phyloP scores from a whole-genome alignment of 768 basidiomycete species.

The Cystofilobasidium bisporidii region DNA sequence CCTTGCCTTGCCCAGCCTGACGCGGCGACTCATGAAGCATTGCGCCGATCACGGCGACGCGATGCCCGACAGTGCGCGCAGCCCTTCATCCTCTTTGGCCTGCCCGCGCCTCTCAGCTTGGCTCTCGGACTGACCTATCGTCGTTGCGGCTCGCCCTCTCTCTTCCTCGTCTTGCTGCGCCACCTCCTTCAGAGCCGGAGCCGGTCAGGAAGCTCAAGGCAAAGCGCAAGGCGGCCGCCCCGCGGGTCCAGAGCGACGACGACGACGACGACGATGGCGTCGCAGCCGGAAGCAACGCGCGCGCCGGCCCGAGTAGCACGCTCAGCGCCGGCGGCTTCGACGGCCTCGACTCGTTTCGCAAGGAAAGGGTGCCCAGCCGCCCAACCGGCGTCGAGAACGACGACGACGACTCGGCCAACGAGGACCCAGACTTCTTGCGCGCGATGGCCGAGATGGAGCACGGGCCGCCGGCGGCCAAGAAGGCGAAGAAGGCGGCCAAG shows the following conservation, averaged over 20 bases:
- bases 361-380: too few relatives aligned
- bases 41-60: conserved; percentile 1
- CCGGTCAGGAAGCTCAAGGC: neutral
- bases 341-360: neutral
- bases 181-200: neutral
- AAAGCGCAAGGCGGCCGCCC: conserved; percentile 5
- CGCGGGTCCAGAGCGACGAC: neutral
- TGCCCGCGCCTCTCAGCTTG: neutral
- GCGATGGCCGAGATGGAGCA: neutral
- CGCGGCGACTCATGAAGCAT: neutral
- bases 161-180: neutral
- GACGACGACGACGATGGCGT: neutral
- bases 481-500: conserved; percentile 10
- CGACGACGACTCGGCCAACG: neutral
- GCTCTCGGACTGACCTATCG: neutral
- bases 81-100: neutral
- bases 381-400: neutral
- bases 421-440: conserved; percentile 6
- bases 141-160: too few relatives aligned
- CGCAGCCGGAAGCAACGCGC: neutral
- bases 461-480: conserved; percentile 4
- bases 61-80: neutral
- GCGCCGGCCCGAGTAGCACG: neutral
- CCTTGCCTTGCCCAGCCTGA: neutral
- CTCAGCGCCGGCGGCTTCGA: neutral